Evolutionary conservation across 108 stramenopile genomes (phyloP).

Genomic region (Fragilaria crotonensis): DNA sequence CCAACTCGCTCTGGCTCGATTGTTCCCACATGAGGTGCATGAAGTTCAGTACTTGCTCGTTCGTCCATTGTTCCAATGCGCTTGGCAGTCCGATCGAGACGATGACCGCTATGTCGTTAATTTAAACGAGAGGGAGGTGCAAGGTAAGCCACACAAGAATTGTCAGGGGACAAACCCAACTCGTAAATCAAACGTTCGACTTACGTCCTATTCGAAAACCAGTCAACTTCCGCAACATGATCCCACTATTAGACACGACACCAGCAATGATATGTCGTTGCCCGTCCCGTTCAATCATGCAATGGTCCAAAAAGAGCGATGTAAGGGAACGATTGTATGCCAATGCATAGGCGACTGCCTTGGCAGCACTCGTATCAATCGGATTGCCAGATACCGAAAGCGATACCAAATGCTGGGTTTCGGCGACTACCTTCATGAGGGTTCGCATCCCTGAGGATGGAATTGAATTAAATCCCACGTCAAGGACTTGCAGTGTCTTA

Average conservation of each 20-base stretch:
- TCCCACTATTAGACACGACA: conserved; percentile 70
- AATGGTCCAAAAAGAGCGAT: conserved; percentile 55
- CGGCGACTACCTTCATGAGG: conserved; percentile 73
- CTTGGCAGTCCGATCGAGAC: conserved; percentile 73
- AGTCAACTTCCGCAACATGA: conserved; percentile 44
- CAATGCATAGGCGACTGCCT: conserved; percentile 72
- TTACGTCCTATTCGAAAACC: conserved; percentile 75
- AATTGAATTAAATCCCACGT: conserved; percentile 77
- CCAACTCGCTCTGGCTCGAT: conserved; percentile 7
- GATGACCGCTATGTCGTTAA: conserved; percentile 38
- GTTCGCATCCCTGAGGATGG: conserved; percentile 58
- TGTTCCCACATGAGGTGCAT: conserved; percentile 77
- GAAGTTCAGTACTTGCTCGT: conserved; percentile 82
- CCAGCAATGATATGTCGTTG: conserved; percentile 78
- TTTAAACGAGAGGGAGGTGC: neutral
- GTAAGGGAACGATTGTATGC: conserved; percentile 68
- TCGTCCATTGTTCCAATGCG: conserved; percentile 72
- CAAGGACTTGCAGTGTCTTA: conserved; percentile 51
- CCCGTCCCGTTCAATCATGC: conserved; percentile 58
- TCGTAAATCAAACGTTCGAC: conserved; percentile 16
- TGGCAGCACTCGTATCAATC: conserved; percentile 60
- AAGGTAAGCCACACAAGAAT: no score
- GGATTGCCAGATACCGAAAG: conserved; percentile 71
- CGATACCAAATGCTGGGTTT: conserved; percentile 40
- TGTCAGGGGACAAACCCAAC: no score